These are phyloP conservation scores for Periconia sp. DNA, from an alignment of 2,329 filamentous ascomycete species.

Conservation along the genomic window DNA sequence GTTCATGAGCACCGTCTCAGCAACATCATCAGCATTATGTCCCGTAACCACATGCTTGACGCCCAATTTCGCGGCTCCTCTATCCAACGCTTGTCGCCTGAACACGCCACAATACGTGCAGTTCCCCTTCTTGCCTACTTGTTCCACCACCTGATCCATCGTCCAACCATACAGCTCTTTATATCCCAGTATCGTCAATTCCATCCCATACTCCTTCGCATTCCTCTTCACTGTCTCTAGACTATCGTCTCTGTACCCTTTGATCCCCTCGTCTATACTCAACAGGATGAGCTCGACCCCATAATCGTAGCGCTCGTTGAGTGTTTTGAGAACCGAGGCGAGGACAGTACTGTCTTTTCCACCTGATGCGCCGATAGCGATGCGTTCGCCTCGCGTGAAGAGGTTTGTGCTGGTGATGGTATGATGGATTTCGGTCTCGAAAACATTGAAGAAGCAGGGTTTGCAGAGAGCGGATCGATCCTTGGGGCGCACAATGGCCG, in stretches of 20 bases:
- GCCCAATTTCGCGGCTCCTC: slow-evolving; percentile 81
- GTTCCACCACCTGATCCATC: slow-evolving; percentile 97
- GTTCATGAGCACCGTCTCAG: slow-evolving; percentile 98
- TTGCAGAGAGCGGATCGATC: slow-evolving; percentile 94
- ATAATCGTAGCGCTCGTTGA: slow-evolving; percentile 89
- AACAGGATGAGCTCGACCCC: slow-evolving; percentile 82
- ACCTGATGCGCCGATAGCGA: slow-evolving; percentile 94
- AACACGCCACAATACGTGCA: slow-evolving; percentile 99
- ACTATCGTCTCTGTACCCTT: slow-evolving; percentile 93
- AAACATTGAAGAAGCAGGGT: slow-evolving; percentile 80
- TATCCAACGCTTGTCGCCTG: slow-evolving; percentile 86
- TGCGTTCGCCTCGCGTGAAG: slow-evolving; percentile 78
- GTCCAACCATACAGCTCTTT: slow-evolving; percentile 96
- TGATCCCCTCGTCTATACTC: slow-evolving; percentile 96
- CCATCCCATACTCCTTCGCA: slow-evolving; percentile 86
- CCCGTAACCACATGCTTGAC: slow-evolving; percentile 96
- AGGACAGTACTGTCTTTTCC: slow-evolving; percentile 98
- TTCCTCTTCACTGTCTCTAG: slow-evolving; percentile 96
- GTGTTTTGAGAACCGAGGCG: slow-evolving; percentile 88
- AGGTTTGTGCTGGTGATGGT: slow-evolving; percentile 82
- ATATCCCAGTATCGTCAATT: slow-evolving; percentile 89
- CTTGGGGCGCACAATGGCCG: slow-evolving; percentile 90
- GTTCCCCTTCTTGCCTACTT: slow-evolving; percentile 96
- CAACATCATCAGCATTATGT: slow-evolving; percentile 96
- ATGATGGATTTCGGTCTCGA: slow-evolving; percentile 91